Evolutionary conservation across 148 eudicot genomes (phyloP), one percentile per base, ranked within the genome.

Genomic region (Talinum fruticosum): DNA sequence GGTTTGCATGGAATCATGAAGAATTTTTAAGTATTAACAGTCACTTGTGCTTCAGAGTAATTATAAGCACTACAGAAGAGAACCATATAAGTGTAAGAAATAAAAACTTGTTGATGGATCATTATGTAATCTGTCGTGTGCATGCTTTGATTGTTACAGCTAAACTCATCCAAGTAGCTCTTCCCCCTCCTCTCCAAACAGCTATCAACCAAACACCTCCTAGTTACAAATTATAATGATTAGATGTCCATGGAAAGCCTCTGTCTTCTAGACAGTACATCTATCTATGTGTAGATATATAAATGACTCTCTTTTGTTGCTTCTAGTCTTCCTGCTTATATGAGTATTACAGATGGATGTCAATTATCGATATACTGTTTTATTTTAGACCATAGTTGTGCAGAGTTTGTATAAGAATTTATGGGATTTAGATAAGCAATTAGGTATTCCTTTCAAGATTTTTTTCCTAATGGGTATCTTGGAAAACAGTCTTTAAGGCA

Each of bases 51-150:
- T 19, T 34, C 49, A 7, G 61, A 62, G 71, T 66, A 67, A 61
- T 66, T 14, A 74, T n/a, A n/a, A 74, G 57, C 34, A 29, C 30
- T 62, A 61, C 38, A 18, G 19, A 64, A 66, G 6, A 44, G 29
- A 44, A 38, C 33, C 38, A 7, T 38, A 37, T 21, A 35, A 36
- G 23, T 37, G 24, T 5, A 38, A 61, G 35, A 35, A 62, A 62
- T 34, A 26, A 37, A 38, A 66, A 41, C 71, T 37, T 75, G 10
- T 30, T 76, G 32, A 33, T 76, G 79, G 79, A 66, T 41, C 14
- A 69, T 66, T 34, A 69, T 68, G 79, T 69, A 61, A 68, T 76
- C 21, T 49, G 15, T 77, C 45, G 24, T 77, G 33, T 33, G 24
- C 6, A 41, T 32, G 49, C 19, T 8, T 21, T n/a, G n/a, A n/a